These are phyloP conservation scores for Botryosphaeria dothidea DNA, from an alignment of 2,329 filamentous ascomycete species.

Conservation along the genomic window DNA sequence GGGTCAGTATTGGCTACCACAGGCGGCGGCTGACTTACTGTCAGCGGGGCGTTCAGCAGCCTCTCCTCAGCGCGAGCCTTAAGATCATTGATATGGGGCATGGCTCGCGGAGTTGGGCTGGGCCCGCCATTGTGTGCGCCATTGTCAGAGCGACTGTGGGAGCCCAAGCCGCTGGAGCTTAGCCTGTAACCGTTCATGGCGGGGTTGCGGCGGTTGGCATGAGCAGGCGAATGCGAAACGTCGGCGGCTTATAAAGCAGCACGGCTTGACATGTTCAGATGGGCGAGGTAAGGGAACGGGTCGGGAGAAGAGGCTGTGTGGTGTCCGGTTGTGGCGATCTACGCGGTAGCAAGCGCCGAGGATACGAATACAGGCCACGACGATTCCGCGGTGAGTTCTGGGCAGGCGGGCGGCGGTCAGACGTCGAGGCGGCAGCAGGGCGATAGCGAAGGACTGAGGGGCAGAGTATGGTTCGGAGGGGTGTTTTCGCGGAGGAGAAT, in stretches of 20 bases:
- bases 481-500: background rate
- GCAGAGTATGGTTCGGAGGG: background rate
- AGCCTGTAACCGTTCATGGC: conserved; percentile 23
- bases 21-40: conserved; percentile 26
- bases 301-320: background rate
- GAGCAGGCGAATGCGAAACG: conserved; percentile 6
- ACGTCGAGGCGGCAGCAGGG: background rate
- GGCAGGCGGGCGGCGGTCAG: background rate
- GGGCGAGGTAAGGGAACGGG: background rate
- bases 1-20: background rate
- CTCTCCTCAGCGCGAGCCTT: conserved; percentile 40
- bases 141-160: conserved; percentile 29
- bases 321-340: conserved; percentile 5
- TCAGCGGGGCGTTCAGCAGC: conserved; percentile 30
- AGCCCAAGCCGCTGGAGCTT: conserved; percentile 27
- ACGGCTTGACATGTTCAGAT: conserved; percentile 9
- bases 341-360: conserved; percentile 3
- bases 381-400: conserved; percentile 1
- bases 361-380: conserved; percentile 16
- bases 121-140: conserved; percentile 26
- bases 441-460: background rate
- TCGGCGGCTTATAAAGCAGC: background rate
- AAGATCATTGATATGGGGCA: conserved; percentile 47
- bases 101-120: conserved; percentile 27
- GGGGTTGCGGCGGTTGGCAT: conserved; percentile 7